Percentiles rank a stretch among this genome's conserved stretches.
Conservation (phyloP, 2,329 filamentous ascomycete genomes). For the Lomentospora prolificans region DNA sequence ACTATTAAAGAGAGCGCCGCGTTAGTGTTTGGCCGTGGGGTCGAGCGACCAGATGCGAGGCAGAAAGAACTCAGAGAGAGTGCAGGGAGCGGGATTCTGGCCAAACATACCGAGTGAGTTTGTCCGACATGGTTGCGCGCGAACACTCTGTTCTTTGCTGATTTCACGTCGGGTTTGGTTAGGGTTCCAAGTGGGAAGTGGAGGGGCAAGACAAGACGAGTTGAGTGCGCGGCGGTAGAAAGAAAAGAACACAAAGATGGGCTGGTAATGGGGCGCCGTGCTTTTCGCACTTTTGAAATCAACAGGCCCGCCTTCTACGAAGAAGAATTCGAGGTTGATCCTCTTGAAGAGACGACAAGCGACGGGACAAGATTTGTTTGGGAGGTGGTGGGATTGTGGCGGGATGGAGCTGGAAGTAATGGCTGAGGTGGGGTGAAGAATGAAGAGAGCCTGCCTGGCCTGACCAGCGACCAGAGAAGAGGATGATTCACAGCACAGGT, state of each 20-base stretch:
- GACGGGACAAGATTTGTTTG: not conserved
- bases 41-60: slow-evolving; percentile 16
- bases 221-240: no score
- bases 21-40: not conserved
- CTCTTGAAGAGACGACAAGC: not conserved
- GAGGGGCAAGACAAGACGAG: not conserved
- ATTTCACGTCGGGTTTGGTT: not conserved
- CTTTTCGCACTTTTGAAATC: not conserved
- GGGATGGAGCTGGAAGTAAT: not conserved
- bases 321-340: not conserved
- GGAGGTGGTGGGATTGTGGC: not conserved
- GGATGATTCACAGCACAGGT: slow-evolving; percentile 18
- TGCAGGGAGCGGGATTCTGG: not conserved
- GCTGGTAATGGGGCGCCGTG: no score
- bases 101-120: slow-evolving; percentile 72
- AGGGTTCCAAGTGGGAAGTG: slow-evolving; percentile 1
- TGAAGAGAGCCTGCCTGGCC: no score
- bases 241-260: no score
- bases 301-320: not conserved
- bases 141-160: not conserved
- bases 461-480: not conserved
- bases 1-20: slow-evolving; percentile 37
- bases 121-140: slow-evolving; percentile 66
- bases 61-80: not conserved
- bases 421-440: not conserved